Base-by-base conservation (phyloP, 495 filamentous ascomycete species). In the Tuber umbilicatum region DNA sequence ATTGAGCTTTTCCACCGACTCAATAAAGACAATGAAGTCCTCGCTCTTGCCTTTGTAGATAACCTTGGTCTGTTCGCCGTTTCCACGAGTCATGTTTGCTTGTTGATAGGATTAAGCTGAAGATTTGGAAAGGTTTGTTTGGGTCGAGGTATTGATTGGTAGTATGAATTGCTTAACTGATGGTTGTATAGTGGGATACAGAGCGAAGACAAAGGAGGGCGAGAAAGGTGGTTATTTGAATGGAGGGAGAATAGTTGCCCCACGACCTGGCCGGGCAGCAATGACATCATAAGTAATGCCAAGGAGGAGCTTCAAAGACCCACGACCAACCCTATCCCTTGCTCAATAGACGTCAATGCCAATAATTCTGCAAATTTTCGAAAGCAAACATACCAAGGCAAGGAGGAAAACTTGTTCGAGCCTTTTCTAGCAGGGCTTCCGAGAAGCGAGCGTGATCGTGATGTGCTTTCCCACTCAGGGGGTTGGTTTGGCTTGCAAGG, bases 21-120 rank as follows among this genome's bases (percentile, higher is more conserved):
- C 93, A 73, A 96, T 87, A 84, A 97, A 93, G 86, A 97, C 87
- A 83, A 98, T 85, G 83, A 94, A 99, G 87, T 97, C 93, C 42
- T 98, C 93, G 37, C 88, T 87, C 72, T 86, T 85, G 86, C 95
- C 94, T 87, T 94, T 92, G 90, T 90, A 94, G 90, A 96, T 90
- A 85, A 97, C 88, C 86, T 96, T 97, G 86, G 85, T 85, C 82
- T 90, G 87, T 70, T 83, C 81, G 71, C 87, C 88, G 87, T 94
- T 93, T 86, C 90, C 93, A 83, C 92, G 91, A 84, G 91, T 82
- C 92, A 94, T 97, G 69, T 80, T 89, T 84, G 77, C 74, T 72
- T 79, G 68, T 77, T 60, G 55, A 71, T 50, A 72, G 73, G 21
- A 70, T 87, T 67, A 14, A 27, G 7, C 5, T 16, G 55, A 17